Conservation (phyloP, 2,329 filamentous ascomycete genomes). For the Fusarium anguioides region DNA sequence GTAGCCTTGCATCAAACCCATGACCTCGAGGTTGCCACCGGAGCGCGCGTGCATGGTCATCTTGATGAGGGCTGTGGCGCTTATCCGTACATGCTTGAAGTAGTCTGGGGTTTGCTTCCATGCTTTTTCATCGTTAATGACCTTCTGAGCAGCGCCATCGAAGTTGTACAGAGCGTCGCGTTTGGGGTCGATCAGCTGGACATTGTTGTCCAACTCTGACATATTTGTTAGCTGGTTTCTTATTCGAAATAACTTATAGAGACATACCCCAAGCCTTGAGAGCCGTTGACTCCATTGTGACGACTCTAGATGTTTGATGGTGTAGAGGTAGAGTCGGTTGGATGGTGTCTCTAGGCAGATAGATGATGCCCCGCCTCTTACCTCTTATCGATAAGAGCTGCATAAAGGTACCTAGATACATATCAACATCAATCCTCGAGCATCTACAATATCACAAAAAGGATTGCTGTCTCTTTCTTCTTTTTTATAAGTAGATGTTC, state of each 20-base stretch:
- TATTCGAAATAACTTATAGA: neutral
- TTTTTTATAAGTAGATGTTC: too few relatives aligned
- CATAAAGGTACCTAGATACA: neutral
- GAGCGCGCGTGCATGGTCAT: conserved; percentile 99
- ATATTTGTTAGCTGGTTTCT: conserved; percentile 18
- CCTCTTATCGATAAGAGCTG: conserved; percentile 47
- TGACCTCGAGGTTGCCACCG: conserved; percentile 90
- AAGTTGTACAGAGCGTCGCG: conserved; percentile 94
- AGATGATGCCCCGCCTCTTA: conserved; percentile 43
- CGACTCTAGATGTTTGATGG: conserved; percentile 21
- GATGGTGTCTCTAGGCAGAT: conserved; percentile 29
- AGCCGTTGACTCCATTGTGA: conserved; percentile 48
- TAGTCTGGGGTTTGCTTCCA: conserved; percentile 85
- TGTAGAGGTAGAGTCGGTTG: conserved; percentile 26
- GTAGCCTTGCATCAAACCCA: conserved; percentile 98
- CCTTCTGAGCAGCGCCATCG: conserved; percentile 74
- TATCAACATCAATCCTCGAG: too few relatives aligned
- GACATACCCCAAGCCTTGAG: conserved; percentile 48
- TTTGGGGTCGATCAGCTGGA: conserved; percentile 83
- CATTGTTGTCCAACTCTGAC: conserved; percentile 86
- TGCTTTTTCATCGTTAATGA: conserved; percentile 71
- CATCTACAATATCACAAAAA: too few relatives aligned
- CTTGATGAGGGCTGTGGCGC: conserved; percentile 92
- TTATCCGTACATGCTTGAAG: conserved; percentile 95
- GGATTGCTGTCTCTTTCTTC: too few relatives aligned